Percentiles rank a stretch among this genome's conserved stretches.
Conservation (phyloP, 75 land plant genomes). For the Pseudotsuga menziesii region DNA sequence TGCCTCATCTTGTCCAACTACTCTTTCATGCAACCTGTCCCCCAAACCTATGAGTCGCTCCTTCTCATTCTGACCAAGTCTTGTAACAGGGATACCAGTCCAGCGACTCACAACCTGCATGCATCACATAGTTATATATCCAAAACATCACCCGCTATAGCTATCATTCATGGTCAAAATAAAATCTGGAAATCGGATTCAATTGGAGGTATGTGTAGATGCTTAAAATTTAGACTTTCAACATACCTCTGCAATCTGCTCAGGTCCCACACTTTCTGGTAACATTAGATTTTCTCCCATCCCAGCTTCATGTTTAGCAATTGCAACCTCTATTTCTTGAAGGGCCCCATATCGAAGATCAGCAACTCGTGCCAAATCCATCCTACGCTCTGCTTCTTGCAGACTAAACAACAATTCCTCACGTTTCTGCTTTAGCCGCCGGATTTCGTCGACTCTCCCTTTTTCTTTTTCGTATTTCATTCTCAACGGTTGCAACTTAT, state of each 20-base stretch:
- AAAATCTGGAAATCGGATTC: too few relatives aligned
- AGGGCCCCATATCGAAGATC: constrained; percentile 85
- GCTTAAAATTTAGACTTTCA: neutral
- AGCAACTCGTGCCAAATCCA: constrained; percentile 77
- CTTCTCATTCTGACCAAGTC: constrained; percentile 93
- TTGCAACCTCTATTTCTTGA: constrained; percentile 77
- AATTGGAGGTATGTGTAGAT: neutral
- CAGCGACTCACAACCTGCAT: constrained; percentile 86
- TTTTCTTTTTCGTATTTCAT: constrained; percentile 92
- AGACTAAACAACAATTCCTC: constrained; percentile 66
- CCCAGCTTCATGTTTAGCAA: constrained; percentile 57
- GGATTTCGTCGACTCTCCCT: constrained; percentile 78
- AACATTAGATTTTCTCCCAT: constrained; percentile 69
- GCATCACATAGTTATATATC: neutral
- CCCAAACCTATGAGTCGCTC: constrained; percentile 75
- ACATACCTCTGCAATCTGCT: constrained; percentile 92
- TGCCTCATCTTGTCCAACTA: constrained; percentile 94
- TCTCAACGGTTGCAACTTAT: constrained; percentile 69
- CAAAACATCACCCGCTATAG: neutral
- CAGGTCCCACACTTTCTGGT: constrained; percentile 92
- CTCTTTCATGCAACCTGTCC: constrained; percentile 79
- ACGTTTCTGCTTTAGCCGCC: constrained; percentile 67
- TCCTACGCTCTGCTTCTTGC: constrained; percentile 80
- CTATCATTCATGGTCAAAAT: neutral
- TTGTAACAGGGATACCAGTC: constrained; percentile 96